Percentiles rank a stretch among this genome's conserved stretches.
Conservation (phyloP, 345 rosid species). For the Laguncularia racemosa region DNA sequence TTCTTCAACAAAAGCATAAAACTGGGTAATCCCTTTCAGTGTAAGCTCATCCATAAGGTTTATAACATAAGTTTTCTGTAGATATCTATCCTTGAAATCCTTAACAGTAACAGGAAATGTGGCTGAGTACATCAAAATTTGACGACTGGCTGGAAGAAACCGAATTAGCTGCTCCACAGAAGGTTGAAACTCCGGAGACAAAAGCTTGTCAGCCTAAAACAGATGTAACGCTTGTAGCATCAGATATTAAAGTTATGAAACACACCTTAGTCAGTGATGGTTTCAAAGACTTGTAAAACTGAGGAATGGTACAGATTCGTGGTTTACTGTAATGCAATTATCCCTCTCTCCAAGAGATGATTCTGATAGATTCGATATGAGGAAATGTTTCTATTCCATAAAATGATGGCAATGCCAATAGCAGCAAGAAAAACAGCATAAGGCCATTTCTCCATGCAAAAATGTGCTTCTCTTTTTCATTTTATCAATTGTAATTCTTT, state of each 20-base stretch:
- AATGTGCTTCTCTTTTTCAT: too few relatives aligned
- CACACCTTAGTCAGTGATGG: too few relatives aligned
- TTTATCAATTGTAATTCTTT: too few relatives aligned
- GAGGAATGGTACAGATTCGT: too few relatives aligned
- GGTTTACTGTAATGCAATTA: too few relatives aligned
- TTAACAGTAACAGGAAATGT: conserved; percentile 98
- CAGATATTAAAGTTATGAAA: not conserved
- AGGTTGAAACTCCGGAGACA: conserved; percentile 98
- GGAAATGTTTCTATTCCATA: too few relatives aligned
- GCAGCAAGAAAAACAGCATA: too few relatives aligned
- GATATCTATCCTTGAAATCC: conserved; percentile 90
- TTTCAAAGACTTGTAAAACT: too few relatives aligned
- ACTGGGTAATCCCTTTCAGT: conserved; percentile 93
- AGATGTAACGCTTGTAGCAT: conserved; percentile 9
- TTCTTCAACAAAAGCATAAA: conserved; percentile 98
- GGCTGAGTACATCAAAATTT: conserved; percentile 94
- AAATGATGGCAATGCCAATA: too few relatives aligned
- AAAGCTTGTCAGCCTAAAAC: conserved; percentile 92
- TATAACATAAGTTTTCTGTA: conserved; percentile 76
- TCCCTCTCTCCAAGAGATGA: too few relatives aligned
- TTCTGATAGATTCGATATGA: too few relatives aligned
- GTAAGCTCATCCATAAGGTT: conserved; percentile 99
- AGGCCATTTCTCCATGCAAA: too few relatives aligned
- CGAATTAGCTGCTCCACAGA: conserved; percentile 87
- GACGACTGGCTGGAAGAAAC: conserved; percentile 79